Base-by-base conservation (phyloP, 208 protist species). In the Phytomonas francai region DNA sequence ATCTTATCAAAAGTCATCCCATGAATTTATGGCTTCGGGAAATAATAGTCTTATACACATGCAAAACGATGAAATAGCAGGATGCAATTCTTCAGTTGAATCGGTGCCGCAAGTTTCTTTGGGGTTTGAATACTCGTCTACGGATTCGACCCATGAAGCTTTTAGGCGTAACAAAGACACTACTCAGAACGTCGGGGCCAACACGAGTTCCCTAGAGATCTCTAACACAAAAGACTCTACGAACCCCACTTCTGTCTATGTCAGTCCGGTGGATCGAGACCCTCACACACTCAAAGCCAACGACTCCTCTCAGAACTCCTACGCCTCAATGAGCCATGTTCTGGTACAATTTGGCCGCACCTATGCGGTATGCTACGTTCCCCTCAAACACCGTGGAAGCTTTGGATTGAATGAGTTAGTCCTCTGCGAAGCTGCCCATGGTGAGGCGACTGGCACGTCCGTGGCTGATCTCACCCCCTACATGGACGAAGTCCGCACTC, bases 351-450 rank as follows among this genome's bases (percentile, higher is more conserved):
- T 88, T 51, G 77, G 81, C 42, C 67, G 75, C 14, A 51, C 81
- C 7, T 93, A 87, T 68, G 85, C 77, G 9, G 68, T 89, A 0
- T 90, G 74, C 74, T 86, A 81, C 64, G 77, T 93, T 34, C 87
- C 87, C 1, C 11, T 39, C 19, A 51, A 31, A 56, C 58, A 85
- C 59, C 77, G 77, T 42, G 59, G 65, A 8, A 72, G 62, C 25
- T 60, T 88, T 60, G 51, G 68, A n/a, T 60, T 86, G 14, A 84
- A 84, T n/a, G 87, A 90, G 60, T 73, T 93, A 14, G 87, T 87
- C 0, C 72, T 83, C 16, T 84, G 81, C 33, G 87, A 93, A 54
- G 81, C 72, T 60, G 64, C 70, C 36, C 64, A 71, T 59, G 83
- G 84, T 19, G 78, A 81, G 59, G 81, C 79, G 59, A 81, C 75